Evolutionary conservation across 805 yeast genomes (phyloP), one percentile per base, ranked within the genome.

Genomic region (Starmerella riodocensis): DNA sequence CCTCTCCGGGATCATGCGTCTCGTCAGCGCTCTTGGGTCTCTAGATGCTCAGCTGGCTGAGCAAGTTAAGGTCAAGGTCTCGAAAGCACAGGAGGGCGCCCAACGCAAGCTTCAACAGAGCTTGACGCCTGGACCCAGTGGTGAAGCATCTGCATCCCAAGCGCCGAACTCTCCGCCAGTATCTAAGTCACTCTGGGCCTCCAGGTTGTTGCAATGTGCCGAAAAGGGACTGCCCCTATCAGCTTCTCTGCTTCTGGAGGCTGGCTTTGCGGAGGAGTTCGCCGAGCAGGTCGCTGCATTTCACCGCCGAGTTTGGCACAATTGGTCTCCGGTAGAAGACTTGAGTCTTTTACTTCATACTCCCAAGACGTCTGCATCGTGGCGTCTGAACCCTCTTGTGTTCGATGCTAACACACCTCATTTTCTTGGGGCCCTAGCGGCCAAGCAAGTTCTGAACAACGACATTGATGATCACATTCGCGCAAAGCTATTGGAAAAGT

Each of bases 321-420:
- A 59, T 2, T 88, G 96, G 96, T 76, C 81, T 40, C 85, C 94
- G 3, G 69, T 77, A 45, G 59, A 64, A 12, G 97, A 88, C 60
- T 74, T 78, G 42, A 78, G 94, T 0, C 64, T 86, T 41, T 64
- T 85, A 28, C 74, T 78, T 46, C 75, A 71, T 40, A 61, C 64
- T 4, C 54, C 55, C 24, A 58, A 56, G 38, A 51, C 60, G 39
- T 21, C 36, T 29, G 32, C 39, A 49, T 64, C 59, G 52, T 52
- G 52, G 53, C 38, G 32, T 11, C 25, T 22, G 12, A 51, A 84
- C 51, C 94, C 96, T 2, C 65, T 86, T 36, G 71, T 83, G 6
- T 84, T 83, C 63, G 78, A 79, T 51, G 70, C 78, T 20, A 59
- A 63, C 8, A 77, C 79, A 48, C 68, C 81, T 13, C 96, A 88